phyloP scores from a whole-genome alignment of 495 filamentous ascomycete species.

The Penicillium turbatum region DNA sequence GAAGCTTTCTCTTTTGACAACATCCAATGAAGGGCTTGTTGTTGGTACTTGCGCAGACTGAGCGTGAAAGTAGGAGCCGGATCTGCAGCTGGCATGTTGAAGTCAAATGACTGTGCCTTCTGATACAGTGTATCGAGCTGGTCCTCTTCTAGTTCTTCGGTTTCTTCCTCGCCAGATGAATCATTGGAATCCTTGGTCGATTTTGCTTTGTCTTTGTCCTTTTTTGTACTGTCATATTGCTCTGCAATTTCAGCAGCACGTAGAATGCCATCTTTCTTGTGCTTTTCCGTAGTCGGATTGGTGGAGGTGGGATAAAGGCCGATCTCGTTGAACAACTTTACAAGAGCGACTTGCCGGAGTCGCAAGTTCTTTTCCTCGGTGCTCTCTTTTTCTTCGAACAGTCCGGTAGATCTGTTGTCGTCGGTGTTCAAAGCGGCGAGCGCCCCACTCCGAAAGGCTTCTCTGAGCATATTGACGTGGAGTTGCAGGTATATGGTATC shows the following conservation, averaged over 20 bases:
- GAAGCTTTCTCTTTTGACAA: slow-evolving; percentile 83
- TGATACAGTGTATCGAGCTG: slow-evolving; percentile 91
- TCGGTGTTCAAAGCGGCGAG: slow-evolving; percentile 51
- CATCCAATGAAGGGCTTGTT: slow-evolving; percentile 95
- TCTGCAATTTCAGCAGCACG: slow-evolving; percentile 83
- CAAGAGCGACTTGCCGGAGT: slow-evolving; percentile 80
- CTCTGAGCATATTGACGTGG: slow-evolving; percentile 67
- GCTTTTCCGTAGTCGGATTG: slow-evolving; percentile 72
- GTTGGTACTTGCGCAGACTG: slow-evolving; percentile 87
- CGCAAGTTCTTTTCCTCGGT: slow-evolving; percentile 78
- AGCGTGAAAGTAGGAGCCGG: slow-evolving; percentile 77
- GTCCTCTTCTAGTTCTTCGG: slow-evolving; percentile 87
- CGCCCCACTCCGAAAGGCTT: slow-evolving; percentile 62
- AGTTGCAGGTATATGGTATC: slow-evolving; percentile 91
- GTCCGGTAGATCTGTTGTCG: slow-evolving; percentile 65
- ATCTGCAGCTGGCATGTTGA: slow-evolving; percentile 79
- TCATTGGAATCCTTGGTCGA: slow-evolving; percentile 40
- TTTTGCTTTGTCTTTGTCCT: slow-evolving; percentile 40
- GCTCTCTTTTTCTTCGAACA: slow-evolving; percentile 82
- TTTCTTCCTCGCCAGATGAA: slow-evolving; percentile 68
- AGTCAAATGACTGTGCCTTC: slow-evolving; percentile 96
- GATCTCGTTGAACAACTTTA: slow-evolving; percentile 86
- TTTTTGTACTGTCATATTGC: slow-evolving; percentile 66
- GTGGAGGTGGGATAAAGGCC: slow-evolving; percentile 68
- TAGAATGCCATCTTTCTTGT: slow-evolving; percentile 75